These are phyloP conservation scores for Lentinula aciculospora DNA, from an alignment of 768 basidiomycete species.

Conservation along the genomic window DNA sequence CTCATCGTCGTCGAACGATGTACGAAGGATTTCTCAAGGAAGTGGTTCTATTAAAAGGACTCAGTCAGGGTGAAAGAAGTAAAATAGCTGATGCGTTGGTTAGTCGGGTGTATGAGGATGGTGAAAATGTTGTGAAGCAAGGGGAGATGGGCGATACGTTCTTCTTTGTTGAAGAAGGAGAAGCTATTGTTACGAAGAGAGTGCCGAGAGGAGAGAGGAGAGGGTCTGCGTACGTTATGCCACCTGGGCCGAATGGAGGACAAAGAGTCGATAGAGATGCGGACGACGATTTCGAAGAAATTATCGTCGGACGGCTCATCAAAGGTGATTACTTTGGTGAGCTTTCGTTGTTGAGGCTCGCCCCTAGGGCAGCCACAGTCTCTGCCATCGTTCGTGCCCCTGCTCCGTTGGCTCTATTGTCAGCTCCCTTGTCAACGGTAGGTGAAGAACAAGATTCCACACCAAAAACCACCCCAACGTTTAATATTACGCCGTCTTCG, in stretches of 20 bases:
- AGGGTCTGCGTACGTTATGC: not conserved
- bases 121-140: slow-evolving; percentile 83
- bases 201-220: not conserved
- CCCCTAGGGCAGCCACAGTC: slow-evolving; percentile 95
- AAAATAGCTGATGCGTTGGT: slow-evolving; percentile 96
- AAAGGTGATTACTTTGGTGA: slow-evolving; percentile 99
- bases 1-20: slow-evolving; percentile 87
- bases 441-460: not conserved
- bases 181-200: slow-evolving; percentile 77
- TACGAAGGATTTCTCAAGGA: slow-evolving; percentile 95
- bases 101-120: slow-evolving; percentile 75
- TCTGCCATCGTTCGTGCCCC: slow-evolving; percentile 59
- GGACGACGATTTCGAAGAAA: slow-evolving; percentile 53
- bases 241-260: not conserved
- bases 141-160: slow-evolving; percentile 97
- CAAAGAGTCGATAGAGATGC: not conserved
- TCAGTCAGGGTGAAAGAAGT: slow-evolving; percentile 85
- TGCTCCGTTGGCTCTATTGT: not conserved
- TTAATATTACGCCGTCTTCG: slow-evolving; percentile 4
- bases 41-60: slow-evolving; percentile 79
- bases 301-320: slow-evolving; percentile 67
- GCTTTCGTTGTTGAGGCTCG: slow-evolving; percentile 81
- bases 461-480: not conserved
- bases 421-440: not conserved
- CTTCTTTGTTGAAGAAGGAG: slow-evolving; percentile 95